A percentile compares a stretch with the other conserved stretches of the same genome.
Conservation (phyloP, 139 green algal species). For the Coccomyxa sp. region DNA sequence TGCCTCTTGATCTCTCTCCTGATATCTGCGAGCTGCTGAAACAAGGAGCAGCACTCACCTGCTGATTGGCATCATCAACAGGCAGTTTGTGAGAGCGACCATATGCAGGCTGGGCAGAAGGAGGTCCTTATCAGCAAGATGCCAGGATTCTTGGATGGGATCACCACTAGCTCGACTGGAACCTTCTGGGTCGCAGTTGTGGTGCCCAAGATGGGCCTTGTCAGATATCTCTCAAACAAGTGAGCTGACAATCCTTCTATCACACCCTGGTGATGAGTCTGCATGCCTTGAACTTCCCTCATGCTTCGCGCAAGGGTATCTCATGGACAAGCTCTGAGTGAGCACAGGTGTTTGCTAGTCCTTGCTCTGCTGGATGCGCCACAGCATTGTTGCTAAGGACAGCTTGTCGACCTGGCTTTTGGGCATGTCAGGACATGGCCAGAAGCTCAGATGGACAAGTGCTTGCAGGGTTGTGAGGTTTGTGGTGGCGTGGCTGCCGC, state of each 20-base stretch:
- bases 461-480: conserved; percentile 7
- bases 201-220: conserved; percentile 18
- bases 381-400: neutral
- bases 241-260: neutral
- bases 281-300: neutral
- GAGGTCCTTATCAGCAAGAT: conserved; percentile 52
- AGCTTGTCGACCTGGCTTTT: neutral
- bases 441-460: neutral
- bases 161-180: conserved; percentile 36
- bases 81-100: neutral
- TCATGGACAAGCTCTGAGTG: neutral
- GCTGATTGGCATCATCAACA: neutral
- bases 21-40: too few species aligned
- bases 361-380: neutral
- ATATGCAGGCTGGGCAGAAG: conserved; percentile 32
- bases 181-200: conserved; percentile 51
- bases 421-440: too few species aligned
- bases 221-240: conserved; percentile 1
- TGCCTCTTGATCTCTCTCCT: too few species aligned
- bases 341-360: neutral
- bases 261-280: neutral
- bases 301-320: neutral
- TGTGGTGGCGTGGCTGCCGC: conserved; percentile 28
- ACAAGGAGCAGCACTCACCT: neutral
- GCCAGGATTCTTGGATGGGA: conserved; percentile 69